These are phyloP conservation scores for Coccomyxa sp. DNA, from an alignment of 139 green algal genomes.

Conservation along the genomic window DNA sequence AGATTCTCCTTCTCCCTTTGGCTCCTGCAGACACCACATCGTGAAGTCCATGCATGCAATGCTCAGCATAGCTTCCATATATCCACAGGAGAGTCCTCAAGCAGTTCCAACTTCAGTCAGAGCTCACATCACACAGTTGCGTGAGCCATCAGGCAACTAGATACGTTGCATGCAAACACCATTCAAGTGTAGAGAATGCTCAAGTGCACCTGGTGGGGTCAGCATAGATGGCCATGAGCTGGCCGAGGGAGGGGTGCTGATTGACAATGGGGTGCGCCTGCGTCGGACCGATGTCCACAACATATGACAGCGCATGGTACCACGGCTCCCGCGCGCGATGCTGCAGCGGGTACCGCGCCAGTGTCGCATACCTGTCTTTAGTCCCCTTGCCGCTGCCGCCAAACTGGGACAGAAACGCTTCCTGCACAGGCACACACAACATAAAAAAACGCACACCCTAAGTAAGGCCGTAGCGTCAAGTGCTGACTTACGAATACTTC, in stretches of 20 bases:
- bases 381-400: slow-evolving; percentile 8
- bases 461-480: no score
- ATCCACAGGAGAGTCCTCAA: not conserved
- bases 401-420: slow-evolving; percentile 6
- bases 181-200: not conserved
- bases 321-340: not conserved
- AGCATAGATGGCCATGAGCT: slow-evolving; percentile 8
- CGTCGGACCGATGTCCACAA: not conserved
- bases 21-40: not conserved
- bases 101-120: not conserved
- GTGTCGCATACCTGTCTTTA: not conserved
- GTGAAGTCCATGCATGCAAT: not conserved
- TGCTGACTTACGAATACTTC: no score
- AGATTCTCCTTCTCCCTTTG: slow-evolving; percentile 1
- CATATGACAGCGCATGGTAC: slow-evolving; percentile 3
- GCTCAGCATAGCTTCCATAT: not conserved
- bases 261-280: slow-evolving; percentile 3
- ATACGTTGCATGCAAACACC: no score
- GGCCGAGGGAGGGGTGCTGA: not conserved
- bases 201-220: slow-evolving; percentile 2
- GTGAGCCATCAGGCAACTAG: no score
- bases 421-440: not conserved
- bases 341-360: not conserved
- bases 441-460: not conserved
- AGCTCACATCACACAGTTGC: no score